Percentiles rank a stretch among this genome's conserved stretches.
These are phyloP conservation scores for Fraxinus xanthoxyloides DNA, from an alignment of 305 asterid genomes.

Conservation along the genomic window DNA sequence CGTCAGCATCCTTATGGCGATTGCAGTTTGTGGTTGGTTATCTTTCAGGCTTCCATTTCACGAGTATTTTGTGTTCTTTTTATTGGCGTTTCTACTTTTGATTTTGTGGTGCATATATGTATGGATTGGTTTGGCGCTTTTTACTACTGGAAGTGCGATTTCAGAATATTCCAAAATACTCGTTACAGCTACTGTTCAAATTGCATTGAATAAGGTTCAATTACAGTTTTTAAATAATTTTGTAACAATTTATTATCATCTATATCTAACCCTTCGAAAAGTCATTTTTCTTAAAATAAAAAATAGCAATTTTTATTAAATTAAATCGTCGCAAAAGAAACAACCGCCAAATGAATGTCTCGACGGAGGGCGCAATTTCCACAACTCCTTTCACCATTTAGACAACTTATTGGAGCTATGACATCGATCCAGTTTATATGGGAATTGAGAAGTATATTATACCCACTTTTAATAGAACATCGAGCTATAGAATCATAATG, in stretches of 20 bases:
- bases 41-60: background rate
- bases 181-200: background rate
- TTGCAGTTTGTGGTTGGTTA: background rate
- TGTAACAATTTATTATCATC: background rate
- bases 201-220: background rate
- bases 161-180: background rate
- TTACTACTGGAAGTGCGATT: background rate
- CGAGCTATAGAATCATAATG: too few species aligned
- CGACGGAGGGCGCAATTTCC: background rate
- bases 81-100: background rate
- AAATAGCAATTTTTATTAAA: too few species aligned
- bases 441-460: too few species aligned
- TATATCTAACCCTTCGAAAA: background rate
- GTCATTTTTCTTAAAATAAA: background rate
- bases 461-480: too few species aligned
- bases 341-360: too few species aligned
- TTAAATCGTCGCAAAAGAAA: too few species aligned
- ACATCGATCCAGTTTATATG: too few species aligned
- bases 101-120: background rate
- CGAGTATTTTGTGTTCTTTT: background rate
- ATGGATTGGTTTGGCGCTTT: background rate
- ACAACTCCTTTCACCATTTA: too few species aligned
- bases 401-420: too few species aligned
- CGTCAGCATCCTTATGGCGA: slow-evolving; percentile 55
- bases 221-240: too few species aligned